Base-by-base conservation (phyloP, 306 rosid genomes). In the Abrus precatorius region DNA sequence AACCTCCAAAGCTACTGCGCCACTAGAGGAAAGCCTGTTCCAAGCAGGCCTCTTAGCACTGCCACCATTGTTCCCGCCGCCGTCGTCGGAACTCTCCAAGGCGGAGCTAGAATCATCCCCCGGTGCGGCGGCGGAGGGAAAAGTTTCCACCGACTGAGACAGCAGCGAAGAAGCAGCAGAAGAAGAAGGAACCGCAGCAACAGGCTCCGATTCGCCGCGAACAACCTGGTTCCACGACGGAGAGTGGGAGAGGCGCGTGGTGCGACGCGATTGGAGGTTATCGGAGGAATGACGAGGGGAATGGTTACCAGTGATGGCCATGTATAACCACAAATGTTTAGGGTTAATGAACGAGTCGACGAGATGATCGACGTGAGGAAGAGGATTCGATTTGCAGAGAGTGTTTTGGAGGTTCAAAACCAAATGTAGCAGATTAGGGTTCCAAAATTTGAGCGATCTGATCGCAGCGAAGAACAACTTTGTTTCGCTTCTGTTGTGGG, bases 21-120 rank as follows among this genome's bases (percentile, higher is more conserved):
- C 97, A 75, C 90, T 88, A 29, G 91, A 79, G 0, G 92, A 86
- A 1, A 94, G 89, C 87, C 81, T 92, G 54, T 85, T 94, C 97
- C 97, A 94, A 27, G 74, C 98, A 2, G 85, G 92, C 87, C 84
- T 90, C 90, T 86, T 90, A 43, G 77, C 89, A 2, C 74, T 85
- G 79, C 83, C 82, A 65, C 84, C 89, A 61, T 75, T 61, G 20
- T 41, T 34, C 41, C 77, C 86, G 66, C 49, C 61, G 0, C 83
- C 82, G 56, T 83, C 71, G 29, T 90, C 93, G 0, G 83, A 80
- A 76, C 77, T 83, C 81, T 88, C 97, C 3, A 57, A 63, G 40
- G 49, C 38, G 3, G 85, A 70, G 77, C 86, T 47, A 4, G 85
- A 72, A 72, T 92, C 89, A 49, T 84, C 93, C 66, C 36, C 78